These are phyloP conservation scores for Microglena sp. DNA, from an alignment of 139 green algal species.

Conservation along the genomic window DNA sequence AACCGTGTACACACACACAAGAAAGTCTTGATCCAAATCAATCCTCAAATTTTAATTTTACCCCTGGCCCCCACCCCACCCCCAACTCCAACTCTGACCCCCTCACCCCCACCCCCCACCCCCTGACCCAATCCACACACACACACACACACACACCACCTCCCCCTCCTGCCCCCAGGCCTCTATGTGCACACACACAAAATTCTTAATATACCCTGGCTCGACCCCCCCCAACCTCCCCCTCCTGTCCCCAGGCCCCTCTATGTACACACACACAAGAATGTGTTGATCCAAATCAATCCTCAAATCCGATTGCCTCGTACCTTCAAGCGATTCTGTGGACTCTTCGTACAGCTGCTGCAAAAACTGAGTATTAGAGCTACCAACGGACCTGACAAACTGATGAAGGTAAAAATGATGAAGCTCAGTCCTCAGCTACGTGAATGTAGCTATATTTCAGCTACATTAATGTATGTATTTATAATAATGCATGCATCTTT, in stretches of 20 bases:
- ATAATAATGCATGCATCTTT: conserved; percentile 58
- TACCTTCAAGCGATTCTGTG: conserved; percentile 91
- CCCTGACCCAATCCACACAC: too few species aligned
- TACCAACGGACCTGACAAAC: conserved; percentile 89
- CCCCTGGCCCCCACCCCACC: too few species aligned
- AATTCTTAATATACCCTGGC: background rate
- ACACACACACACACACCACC: too few species aligned
- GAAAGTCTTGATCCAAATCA: too few species aligned
- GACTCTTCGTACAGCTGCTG: conserved; percentile 93
- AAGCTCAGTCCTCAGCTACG: background rate
- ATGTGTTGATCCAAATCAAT: conserved; percentile 89
- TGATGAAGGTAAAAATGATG: conserved; percentile 64
- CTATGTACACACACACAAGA: conserved; percentile 83
- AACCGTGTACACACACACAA: too few species aligned
- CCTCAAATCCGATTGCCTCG: conserved; percentile 83
- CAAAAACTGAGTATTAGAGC: conserved; percentile 95
- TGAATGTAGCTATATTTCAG: too few species aligned
- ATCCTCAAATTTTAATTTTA: too few species aligned
- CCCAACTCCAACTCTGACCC: too few species aligned
- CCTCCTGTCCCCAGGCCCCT: conserved; percentile 40
- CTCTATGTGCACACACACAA: background rate
- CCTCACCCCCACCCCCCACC: too few species aligned
- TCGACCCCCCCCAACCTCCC: too few species aligned
- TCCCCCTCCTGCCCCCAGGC: background rate
- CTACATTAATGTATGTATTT: background rate